Conservation (phyloP, 208 protist species). For the Herpetomonas muscarum region DNA sequence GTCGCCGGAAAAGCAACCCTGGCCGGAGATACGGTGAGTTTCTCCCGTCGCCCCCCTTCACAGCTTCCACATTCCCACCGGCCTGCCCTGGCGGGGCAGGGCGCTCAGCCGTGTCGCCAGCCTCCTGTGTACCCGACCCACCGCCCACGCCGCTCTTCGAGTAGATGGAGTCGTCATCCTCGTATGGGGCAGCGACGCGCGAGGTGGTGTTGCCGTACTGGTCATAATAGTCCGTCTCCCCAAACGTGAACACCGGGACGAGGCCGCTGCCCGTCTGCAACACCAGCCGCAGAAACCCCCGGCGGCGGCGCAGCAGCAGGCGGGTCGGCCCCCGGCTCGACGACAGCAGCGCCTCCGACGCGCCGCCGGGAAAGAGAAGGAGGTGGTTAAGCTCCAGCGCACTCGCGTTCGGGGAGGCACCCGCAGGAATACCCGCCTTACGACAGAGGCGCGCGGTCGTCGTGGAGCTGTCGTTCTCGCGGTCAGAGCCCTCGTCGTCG, state of each 20-base stretch:
- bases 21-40: too few species aligned
- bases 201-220: slow-evolving; percentile 20
- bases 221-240: slow-evolving; percentile 53
- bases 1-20: too few species aligned
- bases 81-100: background rate
- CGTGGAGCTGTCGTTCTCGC: slow-evolving; percentile 3
- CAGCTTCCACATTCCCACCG: too few species aligned
- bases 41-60: too few species aligned
- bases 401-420: background rate
- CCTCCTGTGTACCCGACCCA: background rate
- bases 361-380: slow-evolving; percentile 45
- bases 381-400: slow-evolving; percentile 28
- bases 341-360: slow-evolving; percentile 45
- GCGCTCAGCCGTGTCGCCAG: background rate
- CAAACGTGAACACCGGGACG: slow-evolving; percentile 50
- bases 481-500: slow-evolving; percentile 4
- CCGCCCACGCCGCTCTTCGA: background rate
- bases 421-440: background rate
- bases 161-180: slow-evolving; percentile 23
- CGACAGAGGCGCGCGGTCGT: background rate
- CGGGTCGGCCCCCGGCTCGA: slow-evolving; percentile 21
- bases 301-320: slow-evolving; percentile 38
- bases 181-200: slow-evolving; percentile 12
- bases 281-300: slow-evolving; percentile 48
- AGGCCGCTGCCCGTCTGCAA: slow-evolving; percentile 33